Evolutionary conservation across 495 filamentous ascomycete species (phyloP), one percentile per base, ranked within the genome.

Genomic region (Aspergillus sclerotioniger): DNA sequence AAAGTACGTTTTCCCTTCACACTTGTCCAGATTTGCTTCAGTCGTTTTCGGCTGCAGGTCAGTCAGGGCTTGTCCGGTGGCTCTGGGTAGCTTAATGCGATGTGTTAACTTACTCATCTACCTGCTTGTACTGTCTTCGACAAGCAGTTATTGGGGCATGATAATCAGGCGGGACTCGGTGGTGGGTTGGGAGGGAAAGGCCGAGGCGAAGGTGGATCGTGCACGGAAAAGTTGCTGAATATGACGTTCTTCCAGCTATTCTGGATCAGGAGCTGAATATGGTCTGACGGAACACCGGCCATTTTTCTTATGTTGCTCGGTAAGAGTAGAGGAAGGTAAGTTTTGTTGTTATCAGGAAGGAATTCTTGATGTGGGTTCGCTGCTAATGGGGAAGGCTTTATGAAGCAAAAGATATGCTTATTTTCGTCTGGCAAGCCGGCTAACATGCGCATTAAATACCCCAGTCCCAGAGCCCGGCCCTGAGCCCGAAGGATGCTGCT

Each of bases 131-230:
- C 15, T 25, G 52, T 37, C 32, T 35, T 50, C 20, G 33, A 31
- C 19, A 32, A 16, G 41, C 25, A 10, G 31, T n/a, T 44, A 25
- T 17, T 7, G 29, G 32, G 17, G 32, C 28, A 29, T 21, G 19
- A 28, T 17, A 51, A 48, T 64, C 63, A 75, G 20, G 68, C 76
- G 25, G 76, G 76, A 56, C 76, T 78, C 45, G 74, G 74, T 13
- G 76, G 76, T 19, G 76, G 76, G 53, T 77, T 77, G 6, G 71
- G 68, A 47, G 76, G 76, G 41, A 70, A 72, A 49, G 74, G 76
- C 28, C 67, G 64, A 8, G 74, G 73, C 15, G 76, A 77, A 32
- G 74, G 73, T 29, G 76, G 74, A 39, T 67, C 64, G 37, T 67
- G 59, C 16, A 62, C 63, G 10, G 64, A 62, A 31, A 37, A 55